Evolutionary conservation across 2,329 filamentous ascomycete species (phyloP), one percentile per base, ranked within the genome.

Genomic region (Phialemonium atrogriseum): DNA sequence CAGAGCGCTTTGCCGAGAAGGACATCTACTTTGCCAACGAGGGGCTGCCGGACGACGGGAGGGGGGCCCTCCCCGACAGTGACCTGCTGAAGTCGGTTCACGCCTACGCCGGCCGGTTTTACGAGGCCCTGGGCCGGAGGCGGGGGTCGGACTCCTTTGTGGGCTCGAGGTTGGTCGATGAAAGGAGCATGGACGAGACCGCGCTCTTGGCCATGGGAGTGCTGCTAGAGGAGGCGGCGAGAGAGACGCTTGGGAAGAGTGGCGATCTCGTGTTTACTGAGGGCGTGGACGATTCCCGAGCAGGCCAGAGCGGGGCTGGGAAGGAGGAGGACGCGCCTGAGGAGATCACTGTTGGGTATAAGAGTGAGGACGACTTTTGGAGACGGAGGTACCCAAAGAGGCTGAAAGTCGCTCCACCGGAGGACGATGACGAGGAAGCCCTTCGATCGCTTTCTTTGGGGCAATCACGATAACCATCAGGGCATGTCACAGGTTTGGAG

Each of bases 261-360:
- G 84, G 83, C 14, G 78, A 86, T 53, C 52, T 85, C 28, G 79
- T 81, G 2, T 81, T 89, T 47, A 75, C 79, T 0, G 81, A 87
- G 50, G 69, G 64, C 5, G 51, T 55, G 16, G 51, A 56, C 27
- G 46, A 45, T 27, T 37, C 40, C 21, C 34, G n/a, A 12, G 13
- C 20, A 22, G 13, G 23, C 7, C 8, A 22, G 11, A 22, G 26
- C 18, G 26, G 10, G 10, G 9, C 10, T 11, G 6, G 21, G 12
- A 9, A 9, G 17, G 11, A 14, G 21, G 17, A 12, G 17, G 16
- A 18, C 3, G 26, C 8, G 13, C 7, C n/a, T 21, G 27, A 10
- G 16, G 26, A 19, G n/a, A n/a, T n/a, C n/a, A n/a, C n/a, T n/a
- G n/a, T n/a, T n/a, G n/a, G n/a, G n/a, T n/a, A n/a, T n/a, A n/a